phyloP scores from a whole-genome alignment of 306 rosid genomes.

The Dalbergia cultrata region DNA sequence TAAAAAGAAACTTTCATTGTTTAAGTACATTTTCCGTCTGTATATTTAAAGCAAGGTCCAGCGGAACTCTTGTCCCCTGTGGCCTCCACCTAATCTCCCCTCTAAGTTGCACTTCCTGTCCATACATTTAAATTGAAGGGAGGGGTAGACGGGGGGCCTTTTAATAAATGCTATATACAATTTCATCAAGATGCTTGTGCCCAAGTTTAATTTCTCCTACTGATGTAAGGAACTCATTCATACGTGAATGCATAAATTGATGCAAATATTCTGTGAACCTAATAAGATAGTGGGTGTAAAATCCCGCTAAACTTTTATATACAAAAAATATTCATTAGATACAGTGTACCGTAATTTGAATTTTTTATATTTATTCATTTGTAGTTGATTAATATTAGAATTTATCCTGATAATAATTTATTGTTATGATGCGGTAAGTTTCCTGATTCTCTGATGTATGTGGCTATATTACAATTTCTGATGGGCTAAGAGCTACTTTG shows the following conservation, averaged over 20 bases:
- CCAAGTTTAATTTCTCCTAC: no score
- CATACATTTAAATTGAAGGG: not conserved
- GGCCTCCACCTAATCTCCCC: not conserved
- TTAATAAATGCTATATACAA: not conserved
- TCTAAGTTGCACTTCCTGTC: not conserved
- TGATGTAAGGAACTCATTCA: no score
- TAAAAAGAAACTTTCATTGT: not conserved
- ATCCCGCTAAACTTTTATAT: no score
- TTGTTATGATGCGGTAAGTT: not conserved
- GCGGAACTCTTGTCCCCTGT: not conserved
- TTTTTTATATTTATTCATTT: not conserved
- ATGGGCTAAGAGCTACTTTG: constrained; percentile 18
- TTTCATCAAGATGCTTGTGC: no score
- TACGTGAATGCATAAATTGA: no score
- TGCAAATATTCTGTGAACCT: no score
- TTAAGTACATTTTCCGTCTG: no score
- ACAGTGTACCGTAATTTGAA: not conserved
- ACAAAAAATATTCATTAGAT: not conserved
- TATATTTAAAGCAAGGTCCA: no score
- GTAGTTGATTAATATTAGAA: not conserved
- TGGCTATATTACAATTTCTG: not conserved
- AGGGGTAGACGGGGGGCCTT: constrained; percentile 17
- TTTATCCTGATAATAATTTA: not conserved
- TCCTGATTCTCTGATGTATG: not conserved
- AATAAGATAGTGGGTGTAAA: no score